These are phyloP conservation scores for Naganishia vaughanmartiniae DNA, from an alignment of 768 basidiomycete species.

Conservation along the genomic window DNA sequence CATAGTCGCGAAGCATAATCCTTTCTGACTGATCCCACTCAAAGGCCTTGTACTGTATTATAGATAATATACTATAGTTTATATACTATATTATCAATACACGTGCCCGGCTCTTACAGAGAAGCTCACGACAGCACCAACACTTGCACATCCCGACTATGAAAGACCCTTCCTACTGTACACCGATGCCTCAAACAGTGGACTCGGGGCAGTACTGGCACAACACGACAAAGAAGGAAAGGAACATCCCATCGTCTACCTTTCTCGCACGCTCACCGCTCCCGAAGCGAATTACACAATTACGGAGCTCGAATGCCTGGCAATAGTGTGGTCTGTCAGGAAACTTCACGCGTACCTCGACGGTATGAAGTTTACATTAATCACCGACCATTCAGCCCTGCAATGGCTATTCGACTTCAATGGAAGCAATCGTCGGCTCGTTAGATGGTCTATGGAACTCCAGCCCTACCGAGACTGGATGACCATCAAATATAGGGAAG, in stretches of 20 bases:
- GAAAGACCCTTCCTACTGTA: conserved; percentile 4
- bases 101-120: too few relatives aligned
- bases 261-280: too few relatives aligned
- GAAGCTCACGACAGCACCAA: conserved; percentile 5
- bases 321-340: conserved; percentile 19
- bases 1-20: too few relatives aligned
- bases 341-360: conserved; percentile 29
- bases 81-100: too few relatives aligned
- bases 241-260: too few relatives aligned
- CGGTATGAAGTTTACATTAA: conserved; percentile 18
- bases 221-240: conserved; percentile 1
- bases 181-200: conserved; percentile 25
- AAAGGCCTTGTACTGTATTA: too few relatives aligned
- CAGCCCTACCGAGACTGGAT: conserved; percentile 13
- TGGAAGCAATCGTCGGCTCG: conserved; percentile 21
- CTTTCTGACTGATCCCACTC: too few relatives aligned
- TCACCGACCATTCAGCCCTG: conserved; percentile 26
- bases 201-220: conserved; percentile 22
- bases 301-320: too few relatives aligned
- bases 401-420: too few relatives aligned
- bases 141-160: conserved; percentile 25
- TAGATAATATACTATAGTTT: too few relatives aligned
- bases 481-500: conserved; percentile 11
- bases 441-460: conserved; percentile 26
- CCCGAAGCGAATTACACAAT: too few relatives aligned